phyloP scores from a whole-genome alignment of 306 rosid genomes.

The Cucurbita argyrosperma region DNA sequence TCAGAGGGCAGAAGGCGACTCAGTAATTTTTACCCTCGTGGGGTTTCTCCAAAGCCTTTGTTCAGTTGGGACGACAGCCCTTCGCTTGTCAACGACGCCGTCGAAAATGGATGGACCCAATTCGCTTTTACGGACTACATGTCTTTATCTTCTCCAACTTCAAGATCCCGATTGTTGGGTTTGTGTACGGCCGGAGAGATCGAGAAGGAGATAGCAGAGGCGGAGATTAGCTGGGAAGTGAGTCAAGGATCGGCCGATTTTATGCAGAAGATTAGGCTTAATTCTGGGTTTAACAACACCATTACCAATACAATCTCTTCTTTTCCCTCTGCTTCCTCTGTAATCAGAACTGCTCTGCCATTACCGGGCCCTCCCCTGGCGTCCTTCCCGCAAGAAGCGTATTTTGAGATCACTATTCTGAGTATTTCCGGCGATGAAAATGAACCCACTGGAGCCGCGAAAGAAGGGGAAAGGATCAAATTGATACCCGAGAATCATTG shows the following conservation, averaged over 20 bases:
- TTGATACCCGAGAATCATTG: conserved; percentile 33
- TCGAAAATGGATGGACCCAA: conserved; percentile 87
- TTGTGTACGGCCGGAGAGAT: conserved; percentile 33
- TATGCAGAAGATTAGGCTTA: conserved; percentile 79
- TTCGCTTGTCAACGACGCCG: conserved; percentile 54
- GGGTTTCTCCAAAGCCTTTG: conserved; percentile 32
- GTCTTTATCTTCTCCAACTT: conserved; percentile 22
- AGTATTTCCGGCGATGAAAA: conserved; percentile 14
- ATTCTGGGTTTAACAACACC: conserved; percentile 41
- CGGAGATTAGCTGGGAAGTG: conserved; percentile 72
- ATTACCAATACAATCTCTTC: conserved; percentile 11
- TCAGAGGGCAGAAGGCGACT: conserved; percentile 21
- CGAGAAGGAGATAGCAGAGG: conserved; percentile 38
- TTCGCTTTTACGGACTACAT: conserved; percentile 39
- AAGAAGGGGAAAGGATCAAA: conserved; percentile 64
- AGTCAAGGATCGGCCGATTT: conserved; percentile 58
- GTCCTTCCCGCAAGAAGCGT: conserved; percentile 85
- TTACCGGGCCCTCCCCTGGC: conserved; percentile 75
- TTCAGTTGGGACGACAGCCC: conserved; percentile 78
- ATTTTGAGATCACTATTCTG: conserved; percentile 70
- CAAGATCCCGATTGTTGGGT: conserved; percentile 43
- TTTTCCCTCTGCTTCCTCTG: conserved; percentile 27
- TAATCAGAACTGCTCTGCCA: conserved; percentile 52
- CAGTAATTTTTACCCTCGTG: conserved; percentile 24
- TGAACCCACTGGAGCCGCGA: conserved; percentile 21